Conservation (phyloP, 495 filamentous ascomycete genomes). For the Pseudotulostoma volvatum region DNA sequence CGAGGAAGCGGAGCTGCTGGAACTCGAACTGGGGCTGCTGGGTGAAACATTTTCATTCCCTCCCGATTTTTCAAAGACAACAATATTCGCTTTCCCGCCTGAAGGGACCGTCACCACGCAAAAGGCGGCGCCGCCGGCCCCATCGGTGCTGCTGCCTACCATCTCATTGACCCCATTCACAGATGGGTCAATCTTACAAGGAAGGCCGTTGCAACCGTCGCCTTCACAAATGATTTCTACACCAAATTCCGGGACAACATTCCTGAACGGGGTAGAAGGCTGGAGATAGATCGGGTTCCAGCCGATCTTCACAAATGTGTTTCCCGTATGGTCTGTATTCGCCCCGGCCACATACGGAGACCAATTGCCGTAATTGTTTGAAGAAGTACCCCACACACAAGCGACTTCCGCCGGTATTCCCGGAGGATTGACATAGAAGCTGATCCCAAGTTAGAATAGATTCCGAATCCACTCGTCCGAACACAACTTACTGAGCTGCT, state of each 20-base stretch:
- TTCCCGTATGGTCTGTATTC: conserved; percentile 46
- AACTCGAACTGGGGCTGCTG: conserved; percentile 7
- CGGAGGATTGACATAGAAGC: conserved; percentile 67
- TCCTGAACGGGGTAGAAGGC: conserved; percentile 37
- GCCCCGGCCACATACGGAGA: conserved; percentile 63
- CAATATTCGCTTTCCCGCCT: conserved; percentile 49
- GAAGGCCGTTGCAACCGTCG: conserved; percentile 54
- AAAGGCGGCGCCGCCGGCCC: conserved; percentile 56
- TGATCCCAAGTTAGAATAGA: conserved; percentile 4
- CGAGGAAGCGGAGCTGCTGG: conserved; percentile 10
- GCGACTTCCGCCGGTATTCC: conserved; percentile 41
- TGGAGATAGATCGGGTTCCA: conserved; percentile 67
- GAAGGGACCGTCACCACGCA: conserved; percentile 66
- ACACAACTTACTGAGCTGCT: conserved; percentile 47
- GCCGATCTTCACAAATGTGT: conserved; percentile 60
- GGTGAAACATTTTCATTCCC: conserved; percentile 3
- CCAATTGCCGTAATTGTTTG: conserved; percentile 63
- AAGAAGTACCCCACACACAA: conserved; percentile 54
- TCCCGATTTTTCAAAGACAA: conserved; percentile 37
- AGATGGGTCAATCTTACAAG: conserved; percentile 57
- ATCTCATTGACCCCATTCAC: conserved; percentile 46
- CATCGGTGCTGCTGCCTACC: conserved; percentile 30
- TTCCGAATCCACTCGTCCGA: conserved; percentile 1
- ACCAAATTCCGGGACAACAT: conserved; percentile 46
- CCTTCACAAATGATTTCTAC: conserved; percentile 52